phyloP scores from a whole-genome alignment of 2,329 filamentous ascomycete species.

The Emmonsiellopsis sp. region DNA sequence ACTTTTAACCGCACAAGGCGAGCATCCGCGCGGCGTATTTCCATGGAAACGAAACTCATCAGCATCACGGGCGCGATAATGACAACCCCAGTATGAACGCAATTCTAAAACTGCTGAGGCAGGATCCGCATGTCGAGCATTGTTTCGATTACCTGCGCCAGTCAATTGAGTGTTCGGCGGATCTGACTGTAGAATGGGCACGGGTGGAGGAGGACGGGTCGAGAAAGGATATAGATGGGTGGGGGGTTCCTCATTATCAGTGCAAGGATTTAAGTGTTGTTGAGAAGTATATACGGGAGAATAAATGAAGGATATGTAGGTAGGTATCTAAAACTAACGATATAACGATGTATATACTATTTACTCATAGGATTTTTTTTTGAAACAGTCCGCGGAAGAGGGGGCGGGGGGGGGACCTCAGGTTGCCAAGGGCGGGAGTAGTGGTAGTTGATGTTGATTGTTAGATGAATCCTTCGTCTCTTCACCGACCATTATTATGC shows the following conservation, averaged over 20 bases:
- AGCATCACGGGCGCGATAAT: not conserved
- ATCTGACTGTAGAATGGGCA: constrained; percentile 10
- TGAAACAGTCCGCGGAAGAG: too few relatives aligned
- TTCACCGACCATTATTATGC: too few relatives aligned
- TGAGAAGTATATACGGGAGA: not conserved
- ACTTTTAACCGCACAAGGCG: not conserved
- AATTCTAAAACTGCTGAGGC: not conserved
- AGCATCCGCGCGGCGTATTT: not conserved
- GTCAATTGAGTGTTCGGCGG: constrained; percentile 10
- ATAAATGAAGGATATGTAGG: not conserved
- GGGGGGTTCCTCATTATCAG: not conserved
- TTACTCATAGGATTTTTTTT: too few relatives aligned
- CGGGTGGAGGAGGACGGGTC: not conserved
- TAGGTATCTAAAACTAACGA: too few relatives aligned
- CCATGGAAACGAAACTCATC: not conserved
- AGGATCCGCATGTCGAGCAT: not conserved
- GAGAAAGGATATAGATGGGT: not conserved
- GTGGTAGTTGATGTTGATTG: too few relatives aligned
- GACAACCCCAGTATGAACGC: not conserved
- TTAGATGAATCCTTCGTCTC: too few relatives aligned
- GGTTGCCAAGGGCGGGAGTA: too few relatives aligned
- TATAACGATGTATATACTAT: too few relatives aligned
- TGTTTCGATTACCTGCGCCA: constrained; percentile 9
- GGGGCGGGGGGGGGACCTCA: too few relatives aligned
- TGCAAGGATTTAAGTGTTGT: constrained; percentile 1